Conservation (phyloP, 768 basidiomycete species). For the Paxillus involutus region DNA sequence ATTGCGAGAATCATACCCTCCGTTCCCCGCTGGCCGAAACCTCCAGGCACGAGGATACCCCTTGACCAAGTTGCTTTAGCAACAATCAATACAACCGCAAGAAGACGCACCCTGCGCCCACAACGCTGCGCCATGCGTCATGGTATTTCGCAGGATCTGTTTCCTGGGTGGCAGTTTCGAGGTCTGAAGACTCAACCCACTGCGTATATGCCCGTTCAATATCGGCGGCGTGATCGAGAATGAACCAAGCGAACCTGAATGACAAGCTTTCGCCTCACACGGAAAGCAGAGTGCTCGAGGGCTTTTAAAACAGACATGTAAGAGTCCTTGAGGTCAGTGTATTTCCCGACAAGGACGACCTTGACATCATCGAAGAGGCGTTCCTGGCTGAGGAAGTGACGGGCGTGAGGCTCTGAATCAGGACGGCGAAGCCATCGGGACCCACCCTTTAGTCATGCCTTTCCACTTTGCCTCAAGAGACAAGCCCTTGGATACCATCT, state of each 20-base stretch:
- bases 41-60: constrained; percentile 96
- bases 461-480: constrained; percentile 78
- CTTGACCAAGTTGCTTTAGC: constrained; percentile 38
- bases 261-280: constrained; percentile 80
- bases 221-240: not conserved
- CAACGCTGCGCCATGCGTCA: constrained; percentile 92
- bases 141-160: constrained; percentile 85
- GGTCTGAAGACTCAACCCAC: constrained; percentile 96
- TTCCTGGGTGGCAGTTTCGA: constrained; percentile 82
- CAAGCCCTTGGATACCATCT: constrained; percentile 60
- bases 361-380: constrained; percentile 85
- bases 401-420: not conserved
- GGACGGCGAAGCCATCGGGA: constrained; percentile 2
- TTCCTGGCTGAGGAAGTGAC: constrained; percentile 67
- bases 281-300: constrained; percentile 94
- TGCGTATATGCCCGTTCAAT: constrained; percentile 29
- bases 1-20: constrained; percentile 99
- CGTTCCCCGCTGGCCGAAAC: constrained; percentile 90
- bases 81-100: not conserved
- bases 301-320: constrained; percentile 99
- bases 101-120: constrained; percentile 74
- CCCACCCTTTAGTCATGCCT: constrained; percentile 78
- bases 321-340: constrained; percentile 94
- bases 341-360: constrained; percentile 95
- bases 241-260: constrained; percentile 57